These are phyloP conservation scores for Cutaneotrichosporon sp. DNA, from an alignment of 1,284 basidiomycete species.

Conservation along the genomic window DNA sequence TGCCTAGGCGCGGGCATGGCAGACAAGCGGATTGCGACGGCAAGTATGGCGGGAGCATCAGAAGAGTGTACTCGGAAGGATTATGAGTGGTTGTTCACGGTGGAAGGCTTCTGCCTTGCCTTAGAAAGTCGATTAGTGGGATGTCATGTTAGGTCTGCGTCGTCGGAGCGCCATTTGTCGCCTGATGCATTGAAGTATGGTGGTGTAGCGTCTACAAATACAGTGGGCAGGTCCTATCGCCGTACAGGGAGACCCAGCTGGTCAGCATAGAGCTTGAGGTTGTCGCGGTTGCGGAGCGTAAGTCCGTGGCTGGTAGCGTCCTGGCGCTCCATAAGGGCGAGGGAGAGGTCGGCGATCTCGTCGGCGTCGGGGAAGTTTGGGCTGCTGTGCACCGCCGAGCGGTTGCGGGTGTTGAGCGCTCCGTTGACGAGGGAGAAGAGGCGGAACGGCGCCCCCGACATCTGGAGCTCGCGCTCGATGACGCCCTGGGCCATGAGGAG, in stretches of 20 bases:
- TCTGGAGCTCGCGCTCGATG: background rate
- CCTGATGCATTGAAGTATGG: no score
- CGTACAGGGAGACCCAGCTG: background rate
- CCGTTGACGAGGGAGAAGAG: slow-evolving; percentile 5
- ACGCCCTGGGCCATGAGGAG: slow-evolving; percentile 5
- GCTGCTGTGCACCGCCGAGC: background rate
- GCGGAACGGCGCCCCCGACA: background rate
- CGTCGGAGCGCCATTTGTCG: no score
- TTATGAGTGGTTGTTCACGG: no score
- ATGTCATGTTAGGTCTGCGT: no score
- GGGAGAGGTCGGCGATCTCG: background rate
- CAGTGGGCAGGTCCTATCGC: no score
- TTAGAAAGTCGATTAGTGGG: no score
- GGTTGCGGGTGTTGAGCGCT: background rate
- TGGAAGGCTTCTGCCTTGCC: no score
- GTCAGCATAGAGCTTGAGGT: background rate
- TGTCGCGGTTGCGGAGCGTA: background rate
- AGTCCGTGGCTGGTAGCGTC: background rate
- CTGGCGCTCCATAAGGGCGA: background rate
- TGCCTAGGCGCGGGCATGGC: no score
- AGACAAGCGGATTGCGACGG: no score
- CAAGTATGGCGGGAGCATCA: no score
- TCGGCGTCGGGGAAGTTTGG: background rate
- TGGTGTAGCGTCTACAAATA: no score
- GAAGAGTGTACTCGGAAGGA: no score